Base-by-base conservation (phyloP, 2,329 filamentous ascomycete genomes). In the Colletotrichum brevisporum region DNA sequence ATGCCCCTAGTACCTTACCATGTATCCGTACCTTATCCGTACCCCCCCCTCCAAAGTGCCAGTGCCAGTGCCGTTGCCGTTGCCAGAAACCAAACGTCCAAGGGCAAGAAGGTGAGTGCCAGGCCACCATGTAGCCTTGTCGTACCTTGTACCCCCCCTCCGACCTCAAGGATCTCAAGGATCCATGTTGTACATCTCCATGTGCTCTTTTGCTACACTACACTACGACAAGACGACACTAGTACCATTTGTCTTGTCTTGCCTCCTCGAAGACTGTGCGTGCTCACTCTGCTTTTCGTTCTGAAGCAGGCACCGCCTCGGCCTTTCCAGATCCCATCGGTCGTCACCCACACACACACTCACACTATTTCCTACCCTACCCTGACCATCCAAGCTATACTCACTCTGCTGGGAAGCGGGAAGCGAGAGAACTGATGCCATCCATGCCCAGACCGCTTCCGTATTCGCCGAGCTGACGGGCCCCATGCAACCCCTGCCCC, bases 371-470 rank as follows among this genome's bases (percentile, higher is more conserved):
- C 21, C 21, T 24, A 24, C 12, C 59, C 41, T 58, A 69, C 64
- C 64, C 55, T 71, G 55, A 43, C 65, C 68, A 69, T 67, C 67
- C 67, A 67, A 70, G 63, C 63, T 63, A 67, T 67, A 67, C 53
- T 56, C 57, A 53, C 52, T 58, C 63, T 70, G 48, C 67, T 67
- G 67, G 67, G 68, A 58, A 63, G 47, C 21, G 21, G 21, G 21
- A 24, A 24, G 54, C 31, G 31, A 51, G 26, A 41, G 59, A 45
- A 39, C 64, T 56, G 68, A 69, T 68, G 48, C 68, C 68, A 69
- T 69, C 68, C 68, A 69, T 69, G 68, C 68, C 64, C 68, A 64
- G 68, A 68, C 68, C 68, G 66, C 59, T 64, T 64, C 64, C 59
- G 68, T 70, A 60, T 69, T 64, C 66, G 66, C 68, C 65, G 64